Evolutionary conservation across 352 stramenopile genomes (phyloP).

Genomic region (Thalassiosira livingstoniorum): DNA sequence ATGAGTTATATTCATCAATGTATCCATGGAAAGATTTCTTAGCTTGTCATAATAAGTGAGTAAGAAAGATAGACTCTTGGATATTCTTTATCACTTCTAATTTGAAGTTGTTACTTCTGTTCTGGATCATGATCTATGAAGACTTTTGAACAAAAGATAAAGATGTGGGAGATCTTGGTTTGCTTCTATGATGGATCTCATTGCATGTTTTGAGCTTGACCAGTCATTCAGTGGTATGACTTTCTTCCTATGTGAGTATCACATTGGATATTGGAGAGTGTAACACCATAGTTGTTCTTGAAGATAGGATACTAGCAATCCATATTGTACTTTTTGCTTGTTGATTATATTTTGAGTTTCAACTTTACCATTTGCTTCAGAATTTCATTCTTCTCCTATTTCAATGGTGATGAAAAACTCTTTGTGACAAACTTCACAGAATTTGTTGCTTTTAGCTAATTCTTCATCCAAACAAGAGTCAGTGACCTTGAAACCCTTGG

Average conservation of each 20-base stretch:
- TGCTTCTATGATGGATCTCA: constrained; percentile 2
- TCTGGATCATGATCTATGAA: constrained; percentile 10
- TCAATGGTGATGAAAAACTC: constrained; percentile 24
- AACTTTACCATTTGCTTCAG: constrained; percentile 28
- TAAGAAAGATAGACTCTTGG: not conserved
- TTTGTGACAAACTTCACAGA: constrained; percentile 31
- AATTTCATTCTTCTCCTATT: constrained; percentile 34
- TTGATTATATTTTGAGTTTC: constrained; percentile 29
- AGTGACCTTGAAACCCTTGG: constrained; percentile 2
- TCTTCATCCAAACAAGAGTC: constrained; percentile 25
- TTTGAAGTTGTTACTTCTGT: constrained; percentile 9
- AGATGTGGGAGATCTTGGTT: not conserved
- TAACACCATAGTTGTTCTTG: constrained; percentile 29
- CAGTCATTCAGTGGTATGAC: constrained; percentile 14
- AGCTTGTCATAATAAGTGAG: not conserved
- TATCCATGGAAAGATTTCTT: constrained; percentile 22
- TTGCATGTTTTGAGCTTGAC: constrained; percentile 2
- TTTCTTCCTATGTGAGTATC: constrained; percentile 13
- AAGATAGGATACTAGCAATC: constrained; percentile 18
- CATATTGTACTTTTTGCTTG: constrained; percentile 21
- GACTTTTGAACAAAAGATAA: constrained; percentile 19
- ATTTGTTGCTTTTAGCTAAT: constrained; percentile 23
- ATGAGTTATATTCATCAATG: constrained; percentile 17
- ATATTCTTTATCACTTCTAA: constrained; percentile 18
- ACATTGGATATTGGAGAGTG: constrained; percentile 7